These are phyloP conservation scores for Penicillium sp. DNA, from an alignment of 2,329 filamentous ascomycete genomes.

Conservation along the genomic window DNA sequence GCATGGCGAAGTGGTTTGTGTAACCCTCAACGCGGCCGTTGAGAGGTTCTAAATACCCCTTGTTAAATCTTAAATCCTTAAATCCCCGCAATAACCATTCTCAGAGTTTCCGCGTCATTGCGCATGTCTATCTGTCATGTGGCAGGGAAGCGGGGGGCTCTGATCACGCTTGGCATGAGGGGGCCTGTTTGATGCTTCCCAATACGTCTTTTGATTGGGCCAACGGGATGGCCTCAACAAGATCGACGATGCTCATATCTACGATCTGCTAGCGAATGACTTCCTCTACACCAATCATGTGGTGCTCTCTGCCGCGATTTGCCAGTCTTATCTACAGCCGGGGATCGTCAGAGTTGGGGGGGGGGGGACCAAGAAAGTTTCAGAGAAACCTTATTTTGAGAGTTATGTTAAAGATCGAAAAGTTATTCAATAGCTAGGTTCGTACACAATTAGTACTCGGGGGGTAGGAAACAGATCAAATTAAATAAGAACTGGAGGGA, in stretches of 20 bases:
- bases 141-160: conserved; percentile 4
- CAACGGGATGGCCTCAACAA: background rate
- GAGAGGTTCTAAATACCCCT: background rate
- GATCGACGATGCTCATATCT: background rate
- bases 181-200: conserved; percentile 1
- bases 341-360: too few species aligned
- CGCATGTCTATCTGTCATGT: conserved; percentile 11
- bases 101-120: conserved; percentile 11
- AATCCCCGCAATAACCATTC: background rate
- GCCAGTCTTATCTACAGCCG: too few species aligned
- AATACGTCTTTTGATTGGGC: background rate
- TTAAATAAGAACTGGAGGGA: too few species aligned
- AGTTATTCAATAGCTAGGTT: too few species aligned
- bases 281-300: too few species aligned
- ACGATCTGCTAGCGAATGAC: too few species aligned
- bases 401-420: too few species aligned
- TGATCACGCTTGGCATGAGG: conserved; percentile 12
- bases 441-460: too few species aligned
- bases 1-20: conserved; percentile 21
- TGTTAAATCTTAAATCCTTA: background rate
- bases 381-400: too few species aligned
- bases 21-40: background rate
- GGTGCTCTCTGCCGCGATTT: too few species aligned
- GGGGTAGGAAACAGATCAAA: too few species aligned
- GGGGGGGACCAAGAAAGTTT: too few species aligned